Evolutionary conservation across 2,329 filamentous ascomycete genomes (phyloP).

Genomic region (Alternaria triticimaculans): DNA sequence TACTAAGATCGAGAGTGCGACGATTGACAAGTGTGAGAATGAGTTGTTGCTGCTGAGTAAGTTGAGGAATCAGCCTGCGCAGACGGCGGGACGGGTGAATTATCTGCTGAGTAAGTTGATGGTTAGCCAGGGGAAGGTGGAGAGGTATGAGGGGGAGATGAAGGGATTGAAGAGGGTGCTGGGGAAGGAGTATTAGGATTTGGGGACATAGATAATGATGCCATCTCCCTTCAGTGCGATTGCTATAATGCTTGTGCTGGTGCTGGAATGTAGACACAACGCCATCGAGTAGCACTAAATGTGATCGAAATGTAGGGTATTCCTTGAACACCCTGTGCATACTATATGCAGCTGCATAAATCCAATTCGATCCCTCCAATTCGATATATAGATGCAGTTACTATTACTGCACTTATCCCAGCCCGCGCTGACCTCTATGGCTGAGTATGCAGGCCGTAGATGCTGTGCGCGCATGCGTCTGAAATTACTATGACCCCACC

Average conservation of each 20-base stretch:
- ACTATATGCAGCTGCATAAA: no score
- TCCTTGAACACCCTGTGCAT: no score
- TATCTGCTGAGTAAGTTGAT: conserved; percentile 79
- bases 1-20: conserved; percentile 73
- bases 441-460: background rate
- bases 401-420: no score
- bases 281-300: no score
- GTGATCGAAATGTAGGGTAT: no score
- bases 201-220: conserved; percentile 1
- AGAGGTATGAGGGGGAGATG: conserved; percentile 75
- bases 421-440: no score
- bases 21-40: conserved; percentile 77
- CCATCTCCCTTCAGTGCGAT: background rate
- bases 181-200: conserved; percentile 53
- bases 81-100: conserved; percentile 69
- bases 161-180: conserved; percentile 74
- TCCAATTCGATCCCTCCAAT: no score
- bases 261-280: no score
- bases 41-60: conserved; percentile 76
- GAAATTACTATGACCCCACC: background rate
- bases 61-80: conserved; percentile 72
- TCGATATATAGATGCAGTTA: no score
- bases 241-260: no score
- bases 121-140: conserved; percentile 76
- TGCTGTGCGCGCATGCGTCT: no score